Conservation (phyloP, 1,284 basidiomycete genomes). For the Entoloma clypeatum region DNA sequence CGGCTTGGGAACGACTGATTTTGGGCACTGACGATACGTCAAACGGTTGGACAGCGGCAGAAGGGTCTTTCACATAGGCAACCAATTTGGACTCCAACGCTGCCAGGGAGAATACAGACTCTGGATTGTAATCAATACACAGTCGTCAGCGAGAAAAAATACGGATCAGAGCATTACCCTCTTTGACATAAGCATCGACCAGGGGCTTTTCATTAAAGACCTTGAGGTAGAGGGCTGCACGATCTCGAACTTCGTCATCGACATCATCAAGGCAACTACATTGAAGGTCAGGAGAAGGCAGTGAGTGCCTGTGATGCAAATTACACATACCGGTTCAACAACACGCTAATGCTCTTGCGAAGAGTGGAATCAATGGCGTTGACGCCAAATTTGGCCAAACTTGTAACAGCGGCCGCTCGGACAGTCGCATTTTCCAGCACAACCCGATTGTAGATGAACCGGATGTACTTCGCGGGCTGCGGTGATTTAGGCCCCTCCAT, state of each 20-base stretch:
- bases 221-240: slow-evolving; percentile 92
- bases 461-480: slow-evolving; percentile 97
- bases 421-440: slow-evolving; percentile 99
- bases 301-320: not conserved
- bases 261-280: slow-evolving; percentile 94
- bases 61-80: slow-evolving; percentile 82
- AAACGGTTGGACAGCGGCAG: slow-evolving; percentile 67
- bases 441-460: slow-evolving; percentile 99
- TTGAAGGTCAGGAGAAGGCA: slow-evolving; percentile 8
- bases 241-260: slow-evolving; percentile 98
- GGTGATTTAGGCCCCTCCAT: slow-evolving; percentile 94
- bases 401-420: slow-evolving; percentile 92
- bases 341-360: slow-evolving; percentile 83
- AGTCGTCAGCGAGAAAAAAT: slow-evolving; percentile 1
- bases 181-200: slow-evolving; percentile 85
- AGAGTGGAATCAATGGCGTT: slow-evolving; percentile 77
- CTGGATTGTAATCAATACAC: slow-evolving; percentile 38
- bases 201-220: slow-evolving; percentile 79
- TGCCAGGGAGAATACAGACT: slow-evolving; percentile 87
- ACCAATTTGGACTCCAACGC: slow-evolving; percentile 86
- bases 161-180: slow-evolving; percentile 60
- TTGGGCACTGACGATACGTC: slow-evolving; percentile 83
- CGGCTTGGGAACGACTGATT: slow-evolving; percentile 86
- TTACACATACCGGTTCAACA: slow-evolving; percentile 71
- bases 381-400: slow-evolving; percentile 95